phyloP scores from a whole-genome alignment of 2,329 filamentous ascomycete genomes.

The Ophiostoma tasmaniense region DNA sequence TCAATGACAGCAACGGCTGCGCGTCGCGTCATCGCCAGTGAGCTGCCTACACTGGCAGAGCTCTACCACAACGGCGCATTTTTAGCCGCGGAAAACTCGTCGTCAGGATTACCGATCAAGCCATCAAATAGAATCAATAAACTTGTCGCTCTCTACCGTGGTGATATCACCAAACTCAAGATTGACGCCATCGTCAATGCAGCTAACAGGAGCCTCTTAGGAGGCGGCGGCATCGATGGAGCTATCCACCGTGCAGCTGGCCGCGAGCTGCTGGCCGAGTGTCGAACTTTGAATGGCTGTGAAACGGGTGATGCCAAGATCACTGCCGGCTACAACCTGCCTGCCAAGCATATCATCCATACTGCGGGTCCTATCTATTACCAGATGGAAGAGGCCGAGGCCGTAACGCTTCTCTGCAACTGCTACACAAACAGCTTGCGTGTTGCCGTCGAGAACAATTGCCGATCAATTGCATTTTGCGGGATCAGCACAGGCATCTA shows the following conservation, averaged over 20 bases:
- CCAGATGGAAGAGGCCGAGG: slow-evolving; percentile 21
- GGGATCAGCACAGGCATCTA: slow-evolving; percentile 85
- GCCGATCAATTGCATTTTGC: slow-evolving; percentile 71
- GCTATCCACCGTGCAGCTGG: slow-evolving; percentile 84
- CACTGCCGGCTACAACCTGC: slow-evolving; percentile 67
- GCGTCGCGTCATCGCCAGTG: neutral
- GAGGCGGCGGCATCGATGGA: slow-evolving; percentile 84
- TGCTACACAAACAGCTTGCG: slow-evolving; percentile 67
- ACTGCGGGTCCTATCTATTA: slow-evolving; percentile 78
- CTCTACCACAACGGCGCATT: slow-evolving; percentile 4
- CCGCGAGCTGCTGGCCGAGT: slow-evolving; percentile 57
- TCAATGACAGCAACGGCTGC: neutral
- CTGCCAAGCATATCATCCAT: slow-evolving; percentile 75
- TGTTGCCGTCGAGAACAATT: slow-evolving; percentile 58
- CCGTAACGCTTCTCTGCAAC: slow-evolving; percentile 41
- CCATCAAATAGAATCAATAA: slow-evolving; percentile 54
- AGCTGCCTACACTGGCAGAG: slow-evolving; percentile 1
- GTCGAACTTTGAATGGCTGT: slow-evolving; percentile 63
- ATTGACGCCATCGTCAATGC: slow-evolving; percentile 89
- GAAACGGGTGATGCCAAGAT: slow-evolving; percentile 72
- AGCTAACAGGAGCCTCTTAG: slow-evolving; percentile 68
- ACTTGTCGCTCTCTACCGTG: slow-evolving; percentile 59
- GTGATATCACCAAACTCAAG: slow-evolving; percentile 72
- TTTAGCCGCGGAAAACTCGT: neutral
- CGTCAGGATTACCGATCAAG: neutral